phyloP scores from a whole-genome alignment of 306 rosid genomes.

The Rubus idaeus region DNA sequence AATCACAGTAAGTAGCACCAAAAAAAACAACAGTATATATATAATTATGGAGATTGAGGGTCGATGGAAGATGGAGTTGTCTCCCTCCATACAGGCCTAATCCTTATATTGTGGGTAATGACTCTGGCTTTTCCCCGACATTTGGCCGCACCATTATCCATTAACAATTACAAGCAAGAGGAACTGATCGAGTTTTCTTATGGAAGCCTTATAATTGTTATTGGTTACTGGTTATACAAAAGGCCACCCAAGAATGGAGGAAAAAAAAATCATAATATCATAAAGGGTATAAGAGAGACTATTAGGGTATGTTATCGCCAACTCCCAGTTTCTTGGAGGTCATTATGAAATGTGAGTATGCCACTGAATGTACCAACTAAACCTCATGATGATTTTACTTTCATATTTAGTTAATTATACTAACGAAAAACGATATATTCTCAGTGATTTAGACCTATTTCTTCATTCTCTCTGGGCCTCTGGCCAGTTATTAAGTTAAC shows the following conservation, averaged over 20 bases:
- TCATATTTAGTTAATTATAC: too few species aligned
- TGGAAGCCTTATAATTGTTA: background rate
- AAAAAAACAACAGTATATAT: background rate
- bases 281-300: too few species aligned
- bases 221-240: background rate
- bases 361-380: background rate
- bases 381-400: too few species aligned
- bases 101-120: conserved; percentile 30
- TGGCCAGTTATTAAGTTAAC: too few species aligned
- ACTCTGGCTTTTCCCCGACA: conserved; percentile 43
- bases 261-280: background rate
- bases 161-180: too few species aligned
- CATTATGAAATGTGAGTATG: background rate
- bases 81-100: conserved; percentile 36
- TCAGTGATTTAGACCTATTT: too few species aligned
- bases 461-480: too few species aligned
- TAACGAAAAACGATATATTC: too few species aligned
- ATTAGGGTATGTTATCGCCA: background rate
- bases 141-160: conserved; percentile 39
- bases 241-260: background rate
- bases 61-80: conserved; percentile 18
- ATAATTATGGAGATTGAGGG: conserved; percentile 30
- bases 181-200: background rate
- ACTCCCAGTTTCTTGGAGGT: conserved; percentile 9
- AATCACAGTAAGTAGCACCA: background rate